Conservation (phyloP, 345 rosid species). For the Heritiera littoralis region DNA sequence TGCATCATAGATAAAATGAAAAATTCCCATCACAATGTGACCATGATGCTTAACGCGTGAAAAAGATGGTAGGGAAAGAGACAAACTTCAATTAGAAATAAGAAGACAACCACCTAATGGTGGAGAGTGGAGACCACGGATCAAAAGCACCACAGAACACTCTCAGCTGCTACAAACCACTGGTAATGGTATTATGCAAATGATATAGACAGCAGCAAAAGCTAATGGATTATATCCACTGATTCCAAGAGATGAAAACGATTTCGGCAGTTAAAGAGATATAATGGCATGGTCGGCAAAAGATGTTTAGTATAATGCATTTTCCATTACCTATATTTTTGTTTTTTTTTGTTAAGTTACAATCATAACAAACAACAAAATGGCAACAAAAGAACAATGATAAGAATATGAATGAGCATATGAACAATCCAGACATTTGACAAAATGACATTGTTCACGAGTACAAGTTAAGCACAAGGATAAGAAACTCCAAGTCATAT, state of each 20-base stretch:
- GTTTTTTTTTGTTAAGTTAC: background rate
- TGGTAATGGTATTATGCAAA: background rate
- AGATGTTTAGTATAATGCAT: background rate
- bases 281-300: background rate
- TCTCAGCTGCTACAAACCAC: background rate
- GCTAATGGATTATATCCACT: background rate
- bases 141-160: constrained; percentile 14
- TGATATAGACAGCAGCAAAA: background rate
- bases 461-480: background rate
- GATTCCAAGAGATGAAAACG: background rate
- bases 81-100: background rate
- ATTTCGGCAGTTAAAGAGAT: constrained; percentile 1
- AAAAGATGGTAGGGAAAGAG: constrained; percentile 23
- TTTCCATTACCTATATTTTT: background rate
- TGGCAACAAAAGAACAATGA: background rate
- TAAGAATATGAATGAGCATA: background rate
- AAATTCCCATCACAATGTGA: no score
- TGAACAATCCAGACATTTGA: background rate
- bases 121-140: constrained; percentile 40
- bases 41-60: no score
- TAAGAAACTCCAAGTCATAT: background rate
- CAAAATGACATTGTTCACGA: background rate
- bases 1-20: no score
- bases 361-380: background rate
- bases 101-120: constrained; percentile 14